Percentiles rank a stretch among this genome's conserved stretches.
These are phyloP conservation scores for Fusarium anguioides DNA, from an alignment of 2,329 filamentous ascomycete genomes.

Conservation along the genomic window DNA sequence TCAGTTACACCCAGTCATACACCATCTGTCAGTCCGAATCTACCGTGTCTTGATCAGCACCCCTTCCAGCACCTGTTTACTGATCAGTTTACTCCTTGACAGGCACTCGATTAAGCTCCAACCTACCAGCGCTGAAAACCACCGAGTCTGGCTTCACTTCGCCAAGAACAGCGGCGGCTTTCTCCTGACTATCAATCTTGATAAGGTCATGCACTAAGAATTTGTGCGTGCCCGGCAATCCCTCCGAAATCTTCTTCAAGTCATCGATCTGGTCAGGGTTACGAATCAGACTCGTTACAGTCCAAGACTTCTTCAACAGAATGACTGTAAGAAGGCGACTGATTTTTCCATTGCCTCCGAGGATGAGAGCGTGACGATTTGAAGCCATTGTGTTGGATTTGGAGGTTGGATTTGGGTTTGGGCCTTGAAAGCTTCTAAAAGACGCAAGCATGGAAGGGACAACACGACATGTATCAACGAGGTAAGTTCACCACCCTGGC, in stretches of 20 bases:
- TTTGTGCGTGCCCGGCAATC: slow-evolving; percentile 67
- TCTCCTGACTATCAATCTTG: slow-evolving; percentile 71
- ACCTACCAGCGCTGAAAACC: slow-evolving; percentile 67
- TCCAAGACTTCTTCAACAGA: slow-evolving; percentile 75
- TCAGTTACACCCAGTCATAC: slow-evolving; percentile 7
- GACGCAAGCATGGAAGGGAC: neutral
- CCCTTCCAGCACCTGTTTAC: slow-evolving; percentile 33
- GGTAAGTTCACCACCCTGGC: slow-evolving; percentile 22
- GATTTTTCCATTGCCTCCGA: slow-evolving; percentile 82
- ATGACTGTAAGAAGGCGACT: slow-evolving; percentile 76
- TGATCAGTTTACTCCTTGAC: slow-evolving; percentile 20
- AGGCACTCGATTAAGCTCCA: neutral
- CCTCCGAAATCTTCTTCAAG: slow-evolving; percentile 68
- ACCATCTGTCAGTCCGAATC: neutral
- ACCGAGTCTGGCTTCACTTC: slow-evolving; percentile 70
- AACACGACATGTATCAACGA: neutral
- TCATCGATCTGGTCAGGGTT: slow-evolving; percentile 70
- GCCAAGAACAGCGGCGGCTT: slow-evolving; percentile 63
- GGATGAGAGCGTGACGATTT: slow-evolving; percentile 66
- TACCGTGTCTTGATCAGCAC: slow-evolving; percentile 56
- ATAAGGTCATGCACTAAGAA: slow-evolving; percentile 75
- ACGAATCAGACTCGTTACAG: slow-evolving; percentile 79
- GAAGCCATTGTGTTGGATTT: slow-evolving; percentile 25
- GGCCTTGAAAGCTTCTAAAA: slow-evolving; percentile 18
- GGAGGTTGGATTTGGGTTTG: neutral